phyloP scores from a whole-genome alignment of 495 filamentous ascomycete genomes.

The Tetracladium setigerum region DNA sequence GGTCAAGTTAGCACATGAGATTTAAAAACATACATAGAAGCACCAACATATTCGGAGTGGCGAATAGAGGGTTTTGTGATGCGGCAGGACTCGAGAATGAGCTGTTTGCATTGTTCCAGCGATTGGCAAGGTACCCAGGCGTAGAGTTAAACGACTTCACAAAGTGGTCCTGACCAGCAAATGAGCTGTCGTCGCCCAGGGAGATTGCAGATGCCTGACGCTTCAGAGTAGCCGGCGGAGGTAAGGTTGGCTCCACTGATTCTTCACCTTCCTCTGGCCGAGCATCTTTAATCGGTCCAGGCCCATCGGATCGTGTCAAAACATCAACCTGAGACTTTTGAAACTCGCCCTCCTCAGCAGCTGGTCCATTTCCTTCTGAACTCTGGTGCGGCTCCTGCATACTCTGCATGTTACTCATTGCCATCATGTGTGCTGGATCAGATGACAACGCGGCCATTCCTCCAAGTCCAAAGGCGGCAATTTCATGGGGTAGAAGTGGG shows the following conservation, averaged over 20 bases:
- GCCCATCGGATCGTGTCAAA: too few species aligned
- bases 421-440: constrained; percentile 9
- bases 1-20: background rate
- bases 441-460: constrained; percentile 21
- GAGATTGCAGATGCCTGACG: background rate
- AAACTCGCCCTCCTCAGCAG: background rate
- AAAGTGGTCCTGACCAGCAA: constrained; percentile 5
- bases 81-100: constrained; percentile 17
- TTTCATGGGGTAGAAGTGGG: constrained; percentile 76
- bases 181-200: background rate
- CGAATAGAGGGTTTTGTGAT: constrained; percentile 5
- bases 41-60: constrained; percentile 26
- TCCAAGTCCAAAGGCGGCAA: constrained; percentile 44
- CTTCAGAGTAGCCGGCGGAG: background rate
- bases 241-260: background rate
- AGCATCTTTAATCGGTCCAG: too few species aligned
- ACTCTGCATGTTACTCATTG: constrained; percentile 10
- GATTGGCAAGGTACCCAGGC: constrained; percentile 24
- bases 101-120: constrained; percentile 18
- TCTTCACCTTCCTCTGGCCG: background rate
- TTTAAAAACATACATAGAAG: background rate
- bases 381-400: background rate
- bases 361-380: constrained; percentile 3
- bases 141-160: constrained; percentile 19
- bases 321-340: background rate